A percentile compares a stretch with the other conserved stretches of the same genome.
These are phyloP conservation scores for Lepidium sativum DNA, from an alignment of 345 rosid genomes.

Conservation along the genomic window DNA sequence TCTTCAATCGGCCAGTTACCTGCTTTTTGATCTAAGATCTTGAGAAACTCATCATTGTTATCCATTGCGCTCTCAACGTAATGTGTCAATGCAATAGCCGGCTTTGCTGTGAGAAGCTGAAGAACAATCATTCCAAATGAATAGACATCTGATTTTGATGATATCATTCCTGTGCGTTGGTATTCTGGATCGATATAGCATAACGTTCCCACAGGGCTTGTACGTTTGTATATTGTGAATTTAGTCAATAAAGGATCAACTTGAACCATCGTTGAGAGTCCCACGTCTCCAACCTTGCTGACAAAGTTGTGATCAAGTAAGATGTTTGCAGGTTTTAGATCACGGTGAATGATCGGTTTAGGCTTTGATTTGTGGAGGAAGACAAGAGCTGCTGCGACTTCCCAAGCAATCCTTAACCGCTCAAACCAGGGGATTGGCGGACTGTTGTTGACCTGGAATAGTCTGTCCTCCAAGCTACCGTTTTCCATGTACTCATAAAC, in stretches of 20 bases:
- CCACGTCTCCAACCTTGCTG: conserved; percentile 91
- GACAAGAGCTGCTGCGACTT: conserved; percentile 72
- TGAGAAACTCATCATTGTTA: conserved; percentile 32
- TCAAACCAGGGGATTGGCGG: conserved; percentile 81
- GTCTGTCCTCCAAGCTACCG: too few relatives aligned
- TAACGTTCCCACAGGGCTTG: conserved; percentile 76
- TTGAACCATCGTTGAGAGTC: conserved; percentile 61
- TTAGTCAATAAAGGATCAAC: conserved; percentile 30
- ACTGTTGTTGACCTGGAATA: conserved; percentile 36
- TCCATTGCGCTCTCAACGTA: conserved; percentile 56
- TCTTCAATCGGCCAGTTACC: conserved; percentile 77
- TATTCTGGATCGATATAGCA: conserved; percentile 91
- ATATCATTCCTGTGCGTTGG: conserved; percentile 70
- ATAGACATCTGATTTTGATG: conserved; percentile 73
- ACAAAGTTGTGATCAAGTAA: conserved; percentile 71
- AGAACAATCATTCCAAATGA: conserved; percentile 74
- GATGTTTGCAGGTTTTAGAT: conserved; percentile 90
- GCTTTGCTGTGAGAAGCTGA: conserved; percentile 74
- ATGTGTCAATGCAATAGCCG: conserved; percentile 62
- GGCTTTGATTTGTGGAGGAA: conserved; percentile 86
- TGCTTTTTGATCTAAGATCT: conserved; percentile 58
- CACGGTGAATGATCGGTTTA: conserved; percentile 75
- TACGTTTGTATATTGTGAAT: conserved; percentile 38
- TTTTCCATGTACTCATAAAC: too few relatives aligned
- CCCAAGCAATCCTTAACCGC: conserved; percentile 78